Evolutionary conservation across 495 filamentous ascomycete species (phyloP), one percentile per base, ranked within the genome.

Genomic region (Podospora appendiculata): DNA sequence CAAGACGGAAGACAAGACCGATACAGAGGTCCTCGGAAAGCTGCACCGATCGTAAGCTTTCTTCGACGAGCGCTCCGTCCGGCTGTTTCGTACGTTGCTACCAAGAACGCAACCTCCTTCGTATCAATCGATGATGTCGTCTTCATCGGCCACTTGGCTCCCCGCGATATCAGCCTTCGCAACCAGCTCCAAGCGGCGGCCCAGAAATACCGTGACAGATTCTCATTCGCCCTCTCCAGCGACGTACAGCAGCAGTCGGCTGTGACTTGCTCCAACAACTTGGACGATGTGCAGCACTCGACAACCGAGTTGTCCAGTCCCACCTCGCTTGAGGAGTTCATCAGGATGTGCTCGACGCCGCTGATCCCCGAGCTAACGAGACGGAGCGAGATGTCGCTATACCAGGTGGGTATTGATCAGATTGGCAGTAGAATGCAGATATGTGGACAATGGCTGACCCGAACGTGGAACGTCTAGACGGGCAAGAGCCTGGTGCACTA

Each of bases 401-500:
- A 77, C 17, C 57, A 62, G 40, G 74, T 73, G 49, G 35, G 67
- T 52, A 18, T 12, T n/a, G 18, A 48, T 32, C n/a, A 12, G n/a
- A 2, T 16, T 16, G n/a, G 36, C 44, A 33, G 17, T 13, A 17
- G n/a, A 18, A 10, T 9, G 43, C 1, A 32, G 2, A 14, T 47
- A 7, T 18, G 35, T 16, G 5, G 1, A 34, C n/a, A 34, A 14
- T 34, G 34, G n/a, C 32, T 44, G 14, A 40, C 12, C 13, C 39
- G 42, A 33, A 35, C 42, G n/a, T 9, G 8, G 0, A n/a, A 34
- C 16, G 1, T 1, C 1, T 32, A 79, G 76, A 56, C 65, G 3
- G 68, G 69, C 0, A 78, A 77, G 49, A 71, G 70, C 8, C 57
- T 78, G 0, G 67, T 73, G 19, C 72, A 77, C 57, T 75, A 70